Percentiles rank a stretch among this genome's conserved stretches.
Conservation (phyloP, 2,329 filamentous ascomycete genomes). For the Helotiales sp. region DNA sequence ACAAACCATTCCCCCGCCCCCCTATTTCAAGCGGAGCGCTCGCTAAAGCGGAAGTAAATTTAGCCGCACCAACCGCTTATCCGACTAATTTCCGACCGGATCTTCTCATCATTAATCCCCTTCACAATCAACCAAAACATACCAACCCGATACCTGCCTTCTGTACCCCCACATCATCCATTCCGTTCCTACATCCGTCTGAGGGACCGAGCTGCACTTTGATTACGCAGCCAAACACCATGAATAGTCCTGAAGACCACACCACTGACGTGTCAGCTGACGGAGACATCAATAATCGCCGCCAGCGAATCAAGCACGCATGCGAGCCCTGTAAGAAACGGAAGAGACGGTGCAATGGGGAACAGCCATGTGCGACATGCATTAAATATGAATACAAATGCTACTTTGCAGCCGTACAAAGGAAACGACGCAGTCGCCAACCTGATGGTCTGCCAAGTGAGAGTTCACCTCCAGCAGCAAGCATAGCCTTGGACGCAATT, state of each 20-base stretch:
- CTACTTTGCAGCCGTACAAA: constrained; percentile 12
- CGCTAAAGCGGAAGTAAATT: neutral
- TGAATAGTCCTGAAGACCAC: constrained; percentile 8
- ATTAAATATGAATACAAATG: constrained; percentile 17
- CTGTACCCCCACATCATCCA: neutral
- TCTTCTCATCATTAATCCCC: neutral
- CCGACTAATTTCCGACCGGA: neutral
- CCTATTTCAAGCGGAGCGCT: neutral
- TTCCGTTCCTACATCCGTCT: neutral
- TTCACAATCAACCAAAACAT: neutral
- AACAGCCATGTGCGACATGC: constrained; percentile 12
- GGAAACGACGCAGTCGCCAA: constrained; percentile 15
- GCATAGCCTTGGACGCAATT: neutral
- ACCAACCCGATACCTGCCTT: neutral
- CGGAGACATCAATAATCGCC: constrained; percentile 1
- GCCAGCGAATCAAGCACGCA: constrained; percentile 13
- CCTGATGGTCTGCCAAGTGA: constrained; percentile 1
- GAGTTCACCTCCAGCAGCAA: neutral
- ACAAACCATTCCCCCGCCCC: neutral
- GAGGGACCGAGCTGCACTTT: neutral
- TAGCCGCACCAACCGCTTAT: constrained; percentile 9
- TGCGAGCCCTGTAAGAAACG: constrained; percentile 18
- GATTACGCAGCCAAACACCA: neutral
- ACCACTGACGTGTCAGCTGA: neutral
- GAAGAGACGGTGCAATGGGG: constrained; percentile 12